These are phyloP conservation scores for Aspergillus viridinutans DNA, from an alignment of 2,329 filamentous ascomycete species.

Conservation along the genomic window DNA sequence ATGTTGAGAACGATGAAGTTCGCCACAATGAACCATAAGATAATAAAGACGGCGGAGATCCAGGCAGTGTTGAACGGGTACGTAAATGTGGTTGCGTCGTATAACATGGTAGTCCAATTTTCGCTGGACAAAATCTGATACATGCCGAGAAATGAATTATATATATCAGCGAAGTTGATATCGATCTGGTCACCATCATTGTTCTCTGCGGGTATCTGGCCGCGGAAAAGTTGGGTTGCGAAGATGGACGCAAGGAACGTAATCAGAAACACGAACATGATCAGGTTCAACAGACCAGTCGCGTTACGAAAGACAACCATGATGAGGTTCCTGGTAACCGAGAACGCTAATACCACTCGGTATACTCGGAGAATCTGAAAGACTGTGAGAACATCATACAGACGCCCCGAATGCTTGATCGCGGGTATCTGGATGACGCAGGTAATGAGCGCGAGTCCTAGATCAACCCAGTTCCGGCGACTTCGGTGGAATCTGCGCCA, in stretches of 20 bases:
- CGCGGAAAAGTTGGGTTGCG: slow-evolving; percentile 86
- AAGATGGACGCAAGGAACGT: slow-evolving; percentile 93
- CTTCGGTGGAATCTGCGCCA: slow-evolving; percentile 76
- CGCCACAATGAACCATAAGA: slow-evolving; percentile 91
- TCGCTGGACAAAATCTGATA: slow-evolving; percentile 95
- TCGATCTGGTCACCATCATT: slow-evolving; percentile 58
- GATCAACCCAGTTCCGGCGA: slow-evolving; percentile 73
- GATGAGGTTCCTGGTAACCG: slow-evolving; percentile 82
- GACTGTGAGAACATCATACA: slow-evolving; percentile 82
- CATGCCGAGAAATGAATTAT: slow-evolving; percentile 95
- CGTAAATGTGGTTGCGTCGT: slow-evolving; percentile 70
- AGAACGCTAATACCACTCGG: slow-evolving; percentile 82
- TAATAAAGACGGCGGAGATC: slow-evolving; percentile 87
- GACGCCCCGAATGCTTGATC: slow-evolving; percentile 65
- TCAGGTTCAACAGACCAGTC: slow-evolving; percentile 85
- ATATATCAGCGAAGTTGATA: slow-evolving; percentile 84
- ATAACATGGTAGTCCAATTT: slow-evolving; percentile 88
- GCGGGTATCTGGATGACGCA: slow-evolving; percentile 78
- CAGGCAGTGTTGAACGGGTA: slow-evolving; percentile 68
- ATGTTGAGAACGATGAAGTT: slow-evolving; percentile 98
- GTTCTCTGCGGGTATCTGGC: slow-evolving; percentile 68
- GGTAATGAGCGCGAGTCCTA: slow-evolving; percentile 74
- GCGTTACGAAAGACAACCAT: slow-evolving; percentile 83
- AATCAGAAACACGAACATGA: slow-evolving; percentile 93
- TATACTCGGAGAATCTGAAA: slow-evolving; percentile 94